Percentiles rank a stretch among this genome's conserved stretches.
phyloP scores from a whole-genome alignment of 495 filamentous ascomycete species.

The Aspergillus bridgeri region DNA sequence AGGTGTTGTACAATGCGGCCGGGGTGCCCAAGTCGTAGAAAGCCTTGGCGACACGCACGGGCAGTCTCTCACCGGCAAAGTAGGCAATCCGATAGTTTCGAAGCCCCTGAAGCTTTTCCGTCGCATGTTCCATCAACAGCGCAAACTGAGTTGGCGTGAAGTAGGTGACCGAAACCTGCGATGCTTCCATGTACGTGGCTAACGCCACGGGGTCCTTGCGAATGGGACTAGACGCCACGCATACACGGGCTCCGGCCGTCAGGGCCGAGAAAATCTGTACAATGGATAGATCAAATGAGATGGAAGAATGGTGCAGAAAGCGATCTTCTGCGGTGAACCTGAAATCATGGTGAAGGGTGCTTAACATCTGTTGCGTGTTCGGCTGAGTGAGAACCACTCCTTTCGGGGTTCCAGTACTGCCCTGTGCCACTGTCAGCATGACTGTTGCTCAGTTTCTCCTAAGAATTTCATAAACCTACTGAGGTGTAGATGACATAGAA shows the following conservation, averaged over 20 bases:
- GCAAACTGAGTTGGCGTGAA: conserved; percentile 29
- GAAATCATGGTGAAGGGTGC: conserved; percentile 18
- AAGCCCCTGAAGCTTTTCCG: conserved; percentile 14
- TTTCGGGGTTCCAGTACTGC: conserved; percentile 18
- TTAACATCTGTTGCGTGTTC: conserved; percentile 25
- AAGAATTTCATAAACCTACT: background rate
- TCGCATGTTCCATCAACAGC: conserved; percentile 19
- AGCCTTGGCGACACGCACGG: conserved; percentile 18
- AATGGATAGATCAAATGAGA: conserved; percentile 33
- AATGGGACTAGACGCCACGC: conserved; percentile 17
- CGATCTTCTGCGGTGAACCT: conserved; percentile 18
- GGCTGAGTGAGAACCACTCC: conserved; percentile 26
- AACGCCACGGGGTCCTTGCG: conserved; percentile 25
- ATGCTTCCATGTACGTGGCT: conserved; percentile 21
- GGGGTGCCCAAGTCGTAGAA: conserved; percentile 20
- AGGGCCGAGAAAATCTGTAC: conserved; percentile 31
- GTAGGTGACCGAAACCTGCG: conserved; percentile 24
- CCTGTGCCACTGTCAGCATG: background rate
- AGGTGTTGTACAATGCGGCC: conserved; percentile 20
- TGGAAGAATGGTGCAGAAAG: conserved; percentile 32
- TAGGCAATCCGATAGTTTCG: conserved; percentile 15
- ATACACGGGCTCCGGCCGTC: conserved; percentile 24
- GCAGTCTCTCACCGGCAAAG: conserved; percentile 23
- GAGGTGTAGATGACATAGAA: background rate
- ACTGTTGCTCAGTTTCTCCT: conserved; percentile 1